Evolutionary conservation across 495 filamentous ascomycete genomes (phyloP), one percentile per base, ranked within the genome.

Genomic region (Trichoderma reesei): DNA sequence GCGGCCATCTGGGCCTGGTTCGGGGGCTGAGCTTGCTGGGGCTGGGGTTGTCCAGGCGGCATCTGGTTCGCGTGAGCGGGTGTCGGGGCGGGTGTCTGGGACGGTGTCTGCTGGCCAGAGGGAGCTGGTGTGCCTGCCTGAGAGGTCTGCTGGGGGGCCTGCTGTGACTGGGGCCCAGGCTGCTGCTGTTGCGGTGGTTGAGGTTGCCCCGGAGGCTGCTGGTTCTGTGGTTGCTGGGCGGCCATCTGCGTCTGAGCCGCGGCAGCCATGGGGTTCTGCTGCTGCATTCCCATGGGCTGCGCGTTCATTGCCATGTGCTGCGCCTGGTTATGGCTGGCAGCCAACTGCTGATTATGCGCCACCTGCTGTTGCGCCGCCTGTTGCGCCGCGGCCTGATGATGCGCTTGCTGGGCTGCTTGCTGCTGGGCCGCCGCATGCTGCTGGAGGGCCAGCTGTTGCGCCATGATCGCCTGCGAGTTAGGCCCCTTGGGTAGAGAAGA

Each of bases 151-250:
- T 68, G 73, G 11, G 68, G 72, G 18, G 67, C 68, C 31, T 72
- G 75, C 11, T 67, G 68, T 31, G 65, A 63, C 18, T 67, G 68
- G 41, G 66, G 71, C 11, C 62, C 75, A 31, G 67, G 71, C 63
- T 76, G 75, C 1, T 69, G 69, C 36, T 74, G 76, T 14, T 64
- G 72, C 59, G 78, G 76, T 3, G 79, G 77, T 60, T 81, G 83
- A 59, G 76, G 77, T 68, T 83, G 81, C 3, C 78, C 78, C 70
- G 80, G 79, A 65, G 79, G 80, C 62, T 75, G 77, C 65, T 76
- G 78, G 63, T 78, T 73, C 48, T 80, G 79, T 74, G 80, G 69
- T 36, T 70, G 69, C 37, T 71, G 68, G 20, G 13, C 61, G 11
- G 11, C 20, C 61, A 62, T 62, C 39, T n/a, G 20, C 2, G 16